phyloP scores from a whole-genome alignment of 169 alveolate genomes.

The Cryptosporidium canis region DNA sequence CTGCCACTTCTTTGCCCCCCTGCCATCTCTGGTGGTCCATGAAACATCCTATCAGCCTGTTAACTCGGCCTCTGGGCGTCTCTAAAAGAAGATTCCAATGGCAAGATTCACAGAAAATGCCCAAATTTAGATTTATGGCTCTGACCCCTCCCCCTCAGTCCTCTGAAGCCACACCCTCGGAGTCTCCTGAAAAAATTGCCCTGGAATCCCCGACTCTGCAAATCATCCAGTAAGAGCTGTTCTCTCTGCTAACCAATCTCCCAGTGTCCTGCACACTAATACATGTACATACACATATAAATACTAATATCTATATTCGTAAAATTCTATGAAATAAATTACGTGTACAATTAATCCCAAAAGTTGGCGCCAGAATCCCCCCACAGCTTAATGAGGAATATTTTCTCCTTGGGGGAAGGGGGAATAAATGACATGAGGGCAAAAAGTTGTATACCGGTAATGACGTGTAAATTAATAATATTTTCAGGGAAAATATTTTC shows the following conservation, averaged over 20 bases:
- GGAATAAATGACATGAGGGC: background rate
- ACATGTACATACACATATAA: too few species aligned
- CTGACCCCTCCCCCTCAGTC: background rate
- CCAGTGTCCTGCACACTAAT: too few species aligned
- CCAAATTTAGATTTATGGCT: background rate
- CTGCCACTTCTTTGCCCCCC: background rate
- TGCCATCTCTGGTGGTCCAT: background rate
- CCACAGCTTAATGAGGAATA: background rate
- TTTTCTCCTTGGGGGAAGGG: background rate
- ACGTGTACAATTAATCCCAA: background rate
- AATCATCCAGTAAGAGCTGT: background rate
- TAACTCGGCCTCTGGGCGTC: too few species aligned
- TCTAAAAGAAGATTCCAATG: too few species aligned
- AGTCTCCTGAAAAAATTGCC: background rate
- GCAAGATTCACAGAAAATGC: background rate
- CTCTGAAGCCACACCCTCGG: background rate
- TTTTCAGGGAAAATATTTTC: background rate
- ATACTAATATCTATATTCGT: background rate
- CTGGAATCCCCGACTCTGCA: background rate
- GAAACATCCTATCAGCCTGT: background rate
- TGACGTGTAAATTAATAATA: background rate
- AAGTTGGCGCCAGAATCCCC: background rate
- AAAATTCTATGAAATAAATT: background rate
- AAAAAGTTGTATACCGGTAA: background rate
- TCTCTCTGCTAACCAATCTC: too few species aligned